Conservation (phyloP, 805 yeast genomes). For the Kodamaea restingae region DNA sequence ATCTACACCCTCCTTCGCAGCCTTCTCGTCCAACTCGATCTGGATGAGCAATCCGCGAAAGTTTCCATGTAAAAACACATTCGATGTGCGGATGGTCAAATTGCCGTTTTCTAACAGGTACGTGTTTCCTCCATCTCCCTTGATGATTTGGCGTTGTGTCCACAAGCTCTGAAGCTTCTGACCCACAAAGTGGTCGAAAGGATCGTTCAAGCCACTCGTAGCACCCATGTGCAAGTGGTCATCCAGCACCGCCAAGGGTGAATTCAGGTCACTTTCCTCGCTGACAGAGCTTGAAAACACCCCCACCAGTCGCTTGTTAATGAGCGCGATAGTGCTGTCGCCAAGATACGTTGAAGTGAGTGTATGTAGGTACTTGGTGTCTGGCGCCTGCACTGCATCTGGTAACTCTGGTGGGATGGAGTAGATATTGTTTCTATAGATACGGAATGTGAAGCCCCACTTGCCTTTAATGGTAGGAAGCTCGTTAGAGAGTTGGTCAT, state of each 20-base stretch:
- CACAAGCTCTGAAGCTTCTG: conserved; percentile 66
- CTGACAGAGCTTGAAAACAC: conserved; percentile 32
- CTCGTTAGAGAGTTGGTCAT: conserved; percentile 66
- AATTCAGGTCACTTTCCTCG: conserved; percentile 19
- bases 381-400: conserved; percentile 26
- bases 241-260: conserved; percentile 29
- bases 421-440: conserved; percentile 61
- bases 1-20: conserved; percentile 11
- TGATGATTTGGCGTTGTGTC: conserved; percentile 62
- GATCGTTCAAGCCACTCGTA: conserved; percentile 52
- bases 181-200: conserved; percentile 51
- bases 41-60: conserved; percentile 69
- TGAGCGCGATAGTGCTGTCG: conserved; percentile 45
- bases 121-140: conserved; percentile 72
- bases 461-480: conserved; percentile 57
- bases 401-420: conserved; percentile 39
- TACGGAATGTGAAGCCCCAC: conserved; percentile 67
- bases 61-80: conserved; percentile 68
- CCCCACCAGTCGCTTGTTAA: conserved; percentile 39
- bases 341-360: conserved; percentile 48
- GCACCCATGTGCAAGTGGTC: conserved; percentile 47
- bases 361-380: conserved; percentile 47
- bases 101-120: conserved; percentile 54
- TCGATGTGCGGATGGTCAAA: conserved; percentile 58
- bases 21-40: conserved; percentile 33